Base-by-base conservation (phyloP, 495 filamentous ascomycete species). In the Hyaloscypha bicolor region DNA sequence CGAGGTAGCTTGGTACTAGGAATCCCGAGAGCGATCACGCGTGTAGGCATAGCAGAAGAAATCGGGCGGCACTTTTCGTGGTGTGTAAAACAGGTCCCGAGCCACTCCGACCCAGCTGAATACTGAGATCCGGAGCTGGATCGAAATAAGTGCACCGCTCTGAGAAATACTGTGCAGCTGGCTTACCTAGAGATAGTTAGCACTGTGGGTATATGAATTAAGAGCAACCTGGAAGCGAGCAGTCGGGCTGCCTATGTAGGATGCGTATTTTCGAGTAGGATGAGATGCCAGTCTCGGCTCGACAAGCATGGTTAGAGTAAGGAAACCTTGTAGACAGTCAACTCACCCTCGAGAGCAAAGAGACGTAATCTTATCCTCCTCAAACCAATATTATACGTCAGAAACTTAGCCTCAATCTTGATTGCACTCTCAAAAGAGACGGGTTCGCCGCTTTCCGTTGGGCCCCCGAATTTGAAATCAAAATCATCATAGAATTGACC, bases 21-120 rank as follows among this genome's bases (percentile, higher is more conserved):
- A 42, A 9, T 9, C 2, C 72, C 72, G 1, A 74, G 12, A 30
- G 68, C 69, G 14, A 74, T 45, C 11, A 74, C 70, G 1, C 72
- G 69, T 21, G 72, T 74, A 4, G 72, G 72, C 70, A 74, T 72
- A 11, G 62, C n/a, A 29, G 33, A 25, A 16, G 19, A 12, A n/a
- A 19, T 29, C 22, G 35, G 60, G 22, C 39, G 60, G 19, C 60
- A 62, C 45, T 42, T 45, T 6, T 62, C n/a, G 60, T 62, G 60
- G 22, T 62, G n/a, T 25, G 42, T 8, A 25, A 5, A 6, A 62
- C 60, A 62, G 14, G 12, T 51, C 14, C 45, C 35, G 0, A 62
- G 60, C 60, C 60, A 62, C 22, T 45, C n/a, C 37, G 35, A 29
- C 35, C 37, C 19, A 62, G 19, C 19, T 51, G n/a, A 14, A 62